A percentile compares a stretch with the other conserved stretches of the same genome.
Evolutionary conservation across 331 rosid species (phyloP).

Genomic region (Quercus lobata): DNA sequence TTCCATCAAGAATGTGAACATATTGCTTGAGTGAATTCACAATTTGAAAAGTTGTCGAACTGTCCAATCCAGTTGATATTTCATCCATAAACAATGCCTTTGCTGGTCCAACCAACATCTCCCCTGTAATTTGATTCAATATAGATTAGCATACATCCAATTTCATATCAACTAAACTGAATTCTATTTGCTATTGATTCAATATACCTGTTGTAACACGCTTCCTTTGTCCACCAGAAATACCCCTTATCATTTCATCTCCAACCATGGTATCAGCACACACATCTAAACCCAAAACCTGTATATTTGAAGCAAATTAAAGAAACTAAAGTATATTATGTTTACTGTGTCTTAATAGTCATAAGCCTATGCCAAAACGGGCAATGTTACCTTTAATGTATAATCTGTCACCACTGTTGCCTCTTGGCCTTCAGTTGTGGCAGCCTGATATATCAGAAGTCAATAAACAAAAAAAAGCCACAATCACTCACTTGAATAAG

Average conservation of each 20-base stretch:
- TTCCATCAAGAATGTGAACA: not conserved
- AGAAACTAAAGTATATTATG: not conserved
- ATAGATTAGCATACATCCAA: not conserved
- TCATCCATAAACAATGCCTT: slow-evolving; percentile 65
- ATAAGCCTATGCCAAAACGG: not conserved
- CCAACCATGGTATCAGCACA: slow-evolving; percentile 65
- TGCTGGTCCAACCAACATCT: slow-evolving; percentile 64
- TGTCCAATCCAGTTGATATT: slow-evolving; percentile 62
- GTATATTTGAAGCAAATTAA: not conserved
- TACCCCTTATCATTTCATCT: slow-evolving; percentile 46
- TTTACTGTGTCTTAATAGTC: not conserved
- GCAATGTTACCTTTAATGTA: slow-evolving; percentile 47
- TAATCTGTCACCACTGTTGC: slow-evolving; percentile 61
- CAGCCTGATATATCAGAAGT: slow-evolving; percentile 43
- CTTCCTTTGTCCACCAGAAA: slow-evolving; percentile 71
- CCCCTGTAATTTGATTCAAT: slow-evolving; percentile 28
- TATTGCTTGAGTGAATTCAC: slow-evolving; percentile 37
- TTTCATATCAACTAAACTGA: not conserved
- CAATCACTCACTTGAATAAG: not conserved
- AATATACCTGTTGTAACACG: slow-evolving; percentile 53
- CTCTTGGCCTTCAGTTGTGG: slow-evolving; percentile 57
- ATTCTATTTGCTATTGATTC: not conserved
- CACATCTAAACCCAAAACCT: slow-evolving; percentile 53
- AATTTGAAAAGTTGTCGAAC: slow-evolving; percentile 57
- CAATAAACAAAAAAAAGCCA: not conserved